phyloP scores from a whole-genome alignment of 345 rosid species.

The Citrus inodora region DNA sequence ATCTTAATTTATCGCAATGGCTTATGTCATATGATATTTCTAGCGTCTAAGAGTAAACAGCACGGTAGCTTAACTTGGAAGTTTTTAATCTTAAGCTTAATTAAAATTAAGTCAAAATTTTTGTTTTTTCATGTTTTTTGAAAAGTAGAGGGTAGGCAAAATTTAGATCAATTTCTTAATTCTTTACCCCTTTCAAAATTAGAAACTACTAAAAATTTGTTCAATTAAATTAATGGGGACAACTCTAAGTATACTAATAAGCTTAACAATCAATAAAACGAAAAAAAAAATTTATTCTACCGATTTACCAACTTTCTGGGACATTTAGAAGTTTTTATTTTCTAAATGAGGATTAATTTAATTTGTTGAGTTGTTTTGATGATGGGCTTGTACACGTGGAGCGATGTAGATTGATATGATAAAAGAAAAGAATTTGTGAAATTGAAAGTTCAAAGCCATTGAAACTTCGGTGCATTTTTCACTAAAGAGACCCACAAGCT shows the following conservation, averaged over 20 bases:
- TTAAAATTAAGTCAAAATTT: neutral
- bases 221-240: too few relatives aligned
- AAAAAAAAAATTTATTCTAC: too few relatives aligned
- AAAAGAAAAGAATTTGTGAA: neutral
- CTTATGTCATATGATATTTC: conserved; percentile 1
- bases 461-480: conserved; percentile 33
- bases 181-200: too few relatives aligned
- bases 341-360: too few relatives aligned
- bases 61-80: conserved; percentile 19
- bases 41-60: neutral
- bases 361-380: neutral
- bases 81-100: neutral
- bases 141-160: too few relatives aligned
- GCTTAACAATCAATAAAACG: too few relatives aligned
- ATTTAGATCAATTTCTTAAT: too few relatives aligned
- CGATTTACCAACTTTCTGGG: too few relatives aligned
- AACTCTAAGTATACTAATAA: too few relatives aligned
- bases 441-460: neutral
- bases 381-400: conserved; percentile 21
- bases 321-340: too few relatives aligned
- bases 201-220: too few relatives aligned
- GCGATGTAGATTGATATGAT: conserved; percentile 11
- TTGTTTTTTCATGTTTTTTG: too few relatives aligned
- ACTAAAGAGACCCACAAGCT: conserved; percentile 23
- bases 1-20: conserved; percentile 10